Evolutionary conservation across 2,329 filamentous ascomycete genomes (phyloP).

Genomic region (Trichoderma asperellum): DNA sequence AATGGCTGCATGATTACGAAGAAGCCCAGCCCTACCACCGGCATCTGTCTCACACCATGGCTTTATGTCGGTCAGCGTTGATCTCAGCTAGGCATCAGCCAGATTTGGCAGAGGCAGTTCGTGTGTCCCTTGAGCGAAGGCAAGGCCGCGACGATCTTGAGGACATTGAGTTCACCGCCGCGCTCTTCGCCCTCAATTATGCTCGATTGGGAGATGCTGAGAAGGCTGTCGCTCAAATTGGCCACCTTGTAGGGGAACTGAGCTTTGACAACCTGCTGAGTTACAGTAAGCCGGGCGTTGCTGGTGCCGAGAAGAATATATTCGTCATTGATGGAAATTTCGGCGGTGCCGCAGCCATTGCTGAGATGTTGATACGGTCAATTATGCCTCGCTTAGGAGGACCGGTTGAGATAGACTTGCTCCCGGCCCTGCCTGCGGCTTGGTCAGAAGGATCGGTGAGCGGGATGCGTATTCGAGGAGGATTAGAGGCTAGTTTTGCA

Average conservation of each 20-base stretch:
- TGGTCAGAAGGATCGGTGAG: slow-evolving; percentile 23
- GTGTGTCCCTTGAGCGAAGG: slow-evolving; percentile 23
- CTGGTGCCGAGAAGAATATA: slow-evolving; percentile 20
- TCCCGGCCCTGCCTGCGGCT: slow-evolving; percentile 24
- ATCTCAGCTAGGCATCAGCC: slow-evolving; percentile 23
- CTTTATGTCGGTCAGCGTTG: slow-evolving; percentile 25
- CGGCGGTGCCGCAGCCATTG: slow-evolving; percentile 24
- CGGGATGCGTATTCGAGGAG: slow-evolving; percentile 17
- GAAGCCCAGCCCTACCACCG: slow-evolving; percentile 28
- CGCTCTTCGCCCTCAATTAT: slow-evolving; percentile 28
- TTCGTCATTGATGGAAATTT: slow-evolving; percentile 28
- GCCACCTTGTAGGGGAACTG: slow-evolving; percentile 25
- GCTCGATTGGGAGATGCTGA: slow-evolving; percentile 24
- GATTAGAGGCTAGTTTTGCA: slow-evolving; percentile 11
- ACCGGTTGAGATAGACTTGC: slow-evolving; percentile 19
- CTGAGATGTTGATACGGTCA: slow-evolving; percentile 28
- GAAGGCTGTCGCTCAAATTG: slow-evolving; percentile 22
- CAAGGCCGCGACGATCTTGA: slow-evolving; percentile 24
- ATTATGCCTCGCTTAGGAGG: slow-evolving; percentile 20
- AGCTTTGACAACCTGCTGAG: slow-evolving; percentile 28
- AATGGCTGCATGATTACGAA: slow-evolving; percentile 27
- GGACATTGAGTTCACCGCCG: slow-evolving; percentile 27
- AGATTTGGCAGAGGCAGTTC: slow-evolving; percentile 16
- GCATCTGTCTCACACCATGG: slow-evolving; percentile 27
- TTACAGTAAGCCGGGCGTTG: slow-evolving; percentile 27